Conservation (phyloP, 139 green algal genomes). For the Coccomyxa sp. region DNA sequence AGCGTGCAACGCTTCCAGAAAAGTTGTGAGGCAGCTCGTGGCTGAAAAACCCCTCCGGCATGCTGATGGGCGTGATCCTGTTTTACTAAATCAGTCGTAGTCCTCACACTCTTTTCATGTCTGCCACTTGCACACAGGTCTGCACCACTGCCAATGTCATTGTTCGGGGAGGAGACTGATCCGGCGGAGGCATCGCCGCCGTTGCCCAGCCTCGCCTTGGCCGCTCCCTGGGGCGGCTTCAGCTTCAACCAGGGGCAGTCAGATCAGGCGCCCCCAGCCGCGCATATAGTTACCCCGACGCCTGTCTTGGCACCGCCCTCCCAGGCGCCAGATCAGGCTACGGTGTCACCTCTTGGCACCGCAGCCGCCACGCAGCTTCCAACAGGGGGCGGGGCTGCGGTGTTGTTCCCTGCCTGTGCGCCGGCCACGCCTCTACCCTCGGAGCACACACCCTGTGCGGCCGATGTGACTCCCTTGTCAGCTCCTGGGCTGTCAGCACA, state of each 20-base stretch:
- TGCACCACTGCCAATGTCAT: conserved; percentile 7
- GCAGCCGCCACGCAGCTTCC: too few species aligned
- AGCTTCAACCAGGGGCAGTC: neutral
- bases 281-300: neutral
- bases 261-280: neutral
- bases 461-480: too few species aligned
- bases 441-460: too few species aligned
- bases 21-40: neutral
- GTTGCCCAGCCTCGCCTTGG: neutral
- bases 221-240: neutral
- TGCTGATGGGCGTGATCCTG: neutral
- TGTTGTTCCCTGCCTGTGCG: too few species aligned
- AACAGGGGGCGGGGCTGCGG: too few species aligned
- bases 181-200: neutral
- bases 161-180: conserved; percentile 13
- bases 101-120: neutral
- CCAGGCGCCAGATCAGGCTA: too few species aligned
- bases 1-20: too few species aligned
- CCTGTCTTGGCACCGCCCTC: neutral
- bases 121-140: neutral
- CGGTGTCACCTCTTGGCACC: too few species aligned
- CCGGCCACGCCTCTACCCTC: too few species aligned
- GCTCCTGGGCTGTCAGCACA: too few species aligned
- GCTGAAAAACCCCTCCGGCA: neutral
- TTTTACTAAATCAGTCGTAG: neutral